Conservation (phyloP, 495 filamentous ascomycete genomes). For the Margaritispora aquatica region DNA sequence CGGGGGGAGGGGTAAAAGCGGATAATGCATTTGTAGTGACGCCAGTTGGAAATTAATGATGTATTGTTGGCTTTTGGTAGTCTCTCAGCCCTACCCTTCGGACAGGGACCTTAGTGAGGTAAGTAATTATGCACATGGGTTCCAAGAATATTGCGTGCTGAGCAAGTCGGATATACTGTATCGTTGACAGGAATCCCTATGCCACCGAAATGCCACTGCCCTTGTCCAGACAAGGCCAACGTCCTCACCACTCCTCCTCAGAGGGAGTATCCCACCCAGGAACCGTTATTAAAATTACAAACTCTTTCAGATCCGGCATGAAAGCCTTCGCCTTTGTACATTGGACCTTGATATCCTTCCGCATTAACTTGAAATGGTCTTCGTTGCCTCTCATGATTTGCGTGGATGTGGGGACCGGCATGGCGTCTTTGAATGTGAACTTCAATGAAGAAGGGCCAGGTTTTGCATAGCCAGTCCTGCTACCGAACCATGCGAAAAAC, state of each 20-base stretch:
- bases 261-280: neutral
- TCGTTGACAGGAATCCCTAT: no score
- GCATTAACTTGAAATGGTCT: slow-evolving; percentile 13
- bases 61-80: no score
- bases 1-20: no score
- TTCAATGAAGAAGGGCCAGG: slow-evolving; percentile 2
- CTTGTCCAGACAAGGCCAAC: no score
- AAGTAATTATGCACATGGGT: no score
- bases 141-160: neutral
- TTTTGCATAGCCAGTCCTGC: neutral
- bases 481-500: slow-evolving; percentile 11
- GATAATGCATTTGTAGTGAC: no score
- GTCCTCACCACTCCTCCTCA: slow-evolving; percentile 3
- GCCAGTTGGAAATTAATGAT: no score
- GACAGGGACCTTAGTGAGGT: no score
- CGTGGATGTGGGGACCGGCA: slow-evolving; percentile 5
- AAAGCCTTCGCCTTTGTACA: slow-evolving; percentile 2
- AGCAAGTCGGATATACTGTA: no score
- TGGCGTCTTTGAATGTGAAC: slow-evolving; percentile 16
- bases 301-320: slow-evolving; percentile 11
- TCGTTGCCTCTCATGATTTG: slow-evolving; percentile 8
- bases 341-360: slow-evolving; percentile 12
- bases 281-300: slow-evolving; percentile 13
- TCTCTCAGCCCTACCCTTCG: no score
- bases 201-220: no score